Evolutionary conservation across 768 basidiomycete species (phyloP).

Genomic region (Suillus clintonianus): DNA sequence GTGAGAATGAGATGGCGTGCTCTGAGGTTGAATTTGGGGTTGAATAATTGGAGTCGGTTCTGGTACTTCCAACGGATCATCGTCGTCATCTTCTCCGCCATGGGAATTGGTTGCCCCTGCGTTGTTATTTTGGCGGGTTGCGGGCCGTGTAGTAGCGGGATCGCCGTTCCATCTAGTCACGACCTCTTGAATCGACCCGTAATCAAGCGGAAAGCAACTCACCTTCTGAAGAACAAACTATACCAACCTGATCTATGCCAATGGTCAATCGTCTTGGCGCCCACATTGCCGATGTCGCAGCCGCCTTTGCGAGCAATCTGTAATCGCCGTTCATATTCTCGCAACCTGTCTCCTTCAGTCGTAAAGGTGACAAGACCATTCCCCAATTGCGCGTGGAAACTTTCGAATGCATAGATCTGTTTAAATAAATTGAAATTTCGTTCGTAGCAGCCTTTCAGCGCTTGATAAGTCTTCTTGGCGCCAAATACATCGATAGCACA

Average conservation of each 20-base stretch:
- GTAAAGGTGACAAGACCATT: slow-evolving; percentile 41
- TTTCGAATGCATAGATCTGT: slow-evolving; percentile 76
- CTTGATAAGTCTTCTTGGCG: slow-evolving; percentile 80
- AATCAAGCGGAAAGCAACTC: slow-evolving; percentile 10
- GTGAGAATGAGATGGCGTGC: slow-evolving; percentile 29
- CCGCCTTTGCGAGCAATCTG: slow-evolving; percentile 64
- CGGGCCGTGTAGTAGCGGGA: slow-evolving; percentile 56
- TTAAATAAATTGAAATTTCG: slow-evolving; percentile 85
- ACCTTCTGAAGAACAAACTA: slow-evolving; percentile 70
- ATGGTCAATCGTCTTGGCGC: slow-evolving; percentile 72
- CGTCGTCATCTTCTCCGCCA: slow-evolving; percentile 56
- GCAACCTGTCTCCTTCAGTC: slow-evolving; percentile 63
- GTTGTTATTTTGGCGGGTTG: slow-evolving; percentile 38
- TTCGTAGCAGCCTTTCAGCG: slow-evolving; percentile 83
- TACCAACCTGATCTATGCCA: slow-evolving; percentile 84
- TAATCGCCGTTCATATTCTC: slow-evolving; percentile 73
- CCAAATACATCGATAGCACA: slow-evolving; percentile 72
- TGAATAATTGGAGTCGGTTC: slow-evolving; percentile 33
- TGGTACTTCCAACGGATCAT: slow-evolving; percentile 45
- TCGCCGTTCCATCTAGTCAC: slow-evolving; percentile 63
- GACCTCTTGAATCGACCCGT: slow-evolving; percentile 14
- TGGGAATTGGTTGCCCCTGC: slow-evolving; percentile 37
- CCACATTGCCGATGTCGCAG: slow-evolving; percentile 74
- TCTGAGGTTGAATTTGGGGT: slow-evolving; percentile 34
- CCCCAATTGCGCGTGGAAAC: slow-evolving; percentile 38